Evolutionary conservation across 1,139 yeast genomes (phyloP), one percentile per base, ranked within the genome.

Genomic region (Yamadazyma atmosphaerica): DNA sequence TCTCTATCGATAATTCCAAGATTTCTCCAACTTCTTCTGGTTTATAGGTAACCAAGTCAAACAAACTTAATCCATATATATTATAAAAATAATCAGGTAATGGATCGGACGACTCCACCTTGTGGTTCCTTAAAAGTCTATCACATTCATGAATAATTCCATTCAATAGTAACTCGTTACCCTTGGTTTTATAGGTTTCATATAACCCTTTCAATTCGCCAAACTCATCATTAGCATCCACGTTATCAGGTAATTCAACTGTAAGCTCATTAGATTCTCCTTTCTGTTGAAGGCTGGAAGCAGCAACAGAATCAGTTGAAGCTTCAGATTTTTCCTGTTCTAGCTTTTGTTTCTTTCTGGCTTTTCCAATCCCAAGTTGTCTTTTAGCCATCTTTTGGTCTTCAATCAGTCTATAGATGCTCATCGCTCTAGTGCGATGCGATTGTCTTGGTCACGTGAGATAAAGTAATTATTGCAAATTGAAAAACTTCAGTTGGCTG

Each of bases 71-170:
- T 0, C 88, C 89, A 56, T 89, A 90, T 23, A 85, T 77, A 7
- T 82, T 66, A 55, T 87, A 86, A 60, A 88, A 87, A 34, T 68
- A 69, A 14, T 80, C 81, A 12, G 83, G 78, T 15, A 86, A 57
- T 34, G 52, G 44, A 15, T 47, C 46, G 8, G 34, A 6, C 24
- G 49, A 43, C 40, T 58, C 53, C 13, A 12, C 32, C 5, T 29
- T 29, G 14, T 26, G 16, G 51, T 72, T 69, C 51, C 96, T 72
- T 49, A 88, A 68, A 30, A 88, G 58, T 34, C 95, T 66, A 54
- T 90, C 97, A 62, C 96, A 86, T 59, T 92, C 98, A 54, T 92
- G 96, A 15, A 92, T 78, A 4, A 92, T 75, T 21, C 97, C 98
- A 52, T 89, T 86, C 37, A 89, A 65, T 29, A 88, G 77, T 45